Evolutionary conservation across 768 basidiomycete genomes (phyloP).

Genomic region (Clitopilus hobsonii): DNA sequence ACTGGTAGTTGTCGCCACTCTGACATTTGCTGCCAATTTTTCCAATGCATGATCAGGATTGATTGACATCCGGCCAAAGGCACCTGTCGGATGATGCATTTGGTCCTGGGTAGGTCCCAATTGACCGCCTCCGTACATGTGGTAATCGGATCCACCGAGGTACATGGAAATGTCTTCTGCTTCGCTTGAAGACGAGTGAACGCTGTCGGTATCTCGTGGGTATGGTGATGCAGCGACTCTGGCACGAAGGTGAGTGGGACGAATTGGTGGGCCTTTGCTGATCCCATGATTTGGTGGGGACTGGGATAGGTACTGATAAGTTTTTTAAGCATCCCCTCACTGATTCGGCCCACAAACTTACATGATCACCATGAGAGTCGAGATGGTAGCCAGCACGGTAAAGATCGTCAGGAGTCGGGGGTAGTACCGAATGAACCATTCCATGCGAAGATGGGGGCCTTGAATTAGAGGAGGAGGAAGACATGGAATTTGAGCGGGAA

Average conservation of each 20-base stretch:
- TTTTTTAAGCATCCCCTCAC: background rate
- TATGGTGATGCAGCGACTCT: slow-evolving; percentile 81
- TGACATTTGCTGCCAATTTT: slow-evolving; percentile 82
- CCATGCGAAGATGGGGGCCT: slow-evolving; percentile 80
- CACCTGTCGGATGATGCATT: slow-evolving; percentile 65
- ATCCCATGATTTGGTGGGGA: slow-evolving; percentile 75
- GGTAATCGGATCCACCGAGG: slow-evolving; percentile 59
- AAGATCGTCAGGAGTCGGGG: slow-evolving; percentile 59
- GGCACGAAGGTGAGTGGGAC: slow-evolving; percentile 73
- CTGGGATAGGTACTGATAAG: slow-evolving; percentile 30
- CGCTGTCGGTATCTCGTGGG: slow-evolving; percentile 79
- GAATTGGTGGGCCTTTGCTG: slow-evolving; percentile 63
- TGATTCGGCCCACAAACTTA: slow-evolving; percentile 20
- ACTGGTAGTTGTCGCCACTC: slow-evolving; percentile 85
- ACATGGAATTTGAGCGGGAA: slow-evolving; percentile 75
- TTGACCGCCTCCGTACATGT: slow-evolving; percentile 55
- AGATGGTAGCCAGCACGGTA: slow-evolving; percentile 64
- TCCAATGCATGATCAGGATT: slow-evolving; percentile 76
- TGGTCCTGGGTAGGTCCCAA: slow-evolving; percentile 45
- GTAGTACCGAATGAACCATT: slow-evolving; percentile 41
- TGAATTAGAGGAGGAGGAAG: slow-evolving; percentile 68
- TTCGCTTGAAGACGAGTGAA: slow-evolving; percentile 84
- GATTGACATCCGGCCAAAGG: slow-evolving; percentile 75
- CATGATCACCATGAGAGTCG: slow-evolving; percentile 39
- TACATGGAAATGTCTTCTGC: slow-evolving; percentile 86